Evolutionary conservation across 768 basidiomycete species (phyloP).

Genomic region (Mrakia frigida): DNA sequence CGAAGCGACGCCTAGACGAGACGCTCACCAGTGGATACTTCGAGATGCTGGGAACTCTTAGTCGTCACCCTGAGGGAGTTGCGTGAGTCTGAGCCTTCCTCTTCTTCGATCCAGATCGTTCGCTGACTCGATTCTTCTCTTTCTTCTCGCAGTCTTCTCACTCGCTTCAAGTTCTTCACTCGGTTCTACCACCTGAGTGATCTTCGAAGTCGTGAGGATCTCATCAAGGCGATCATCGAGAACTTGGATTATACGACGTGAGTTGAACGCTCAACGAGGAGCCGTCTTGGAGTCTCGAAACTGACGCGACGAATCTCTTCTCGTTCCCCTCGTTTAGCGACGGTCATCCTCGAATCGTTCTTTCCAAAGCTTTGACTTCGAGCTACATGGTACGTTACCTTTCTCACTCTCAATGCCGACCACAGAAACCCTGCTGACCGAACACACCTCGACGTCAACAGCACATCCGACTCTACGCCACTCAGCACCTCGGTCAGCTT

Average conservation of each 20-base stretch:
- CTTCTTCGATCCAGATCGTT: not conserved
- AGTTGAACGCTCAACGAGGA: conserved; percentile 37
- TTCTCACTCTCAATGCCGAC: too few relatives aligned
- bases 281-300: not conserved
- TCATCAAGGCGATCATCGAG: conserved; percentile 84
- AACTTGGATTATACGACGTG: conserved; percentile 86
- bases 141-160: conserved; percentile 59
- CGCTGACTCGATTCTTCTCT: not conserved
- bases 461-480: conserved; percentile 85
- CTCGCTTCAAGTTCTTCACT: conserved; percentile 88
- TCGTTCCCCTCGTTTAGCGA: conserved; percentile 55
- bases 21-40: conserved; percentile 88
- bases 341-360: conserved; percentile 85
- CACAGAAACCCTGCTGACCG: not conserved
- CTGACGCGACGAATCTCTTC: conserved; percentile 29
- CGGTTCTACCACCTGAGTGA: conserved; percentile 94
- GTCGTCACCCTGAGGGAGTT: conserved; percentile 80
- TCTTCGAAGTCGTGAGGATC: conserved; percentile 79
- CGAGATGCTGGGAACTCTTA: conserved; percentile 88
- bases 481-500: conserved; percentile 74
- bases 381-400: conserved; percentile 64
- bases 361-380: conserved; percentile 91
- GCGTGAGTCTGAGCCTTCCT: conserved; percentile 55
- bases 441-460: conserved; percentile 40
- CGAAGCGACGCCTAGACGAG: conserved; percentile 70